A percentile compares a stretch with the other conserved stretches of the same genome.
phyloP scores from a whole-genome alignment of 1,139 yeast genomes.

The Zhuliangozyma parablackwelliae region DNA sequence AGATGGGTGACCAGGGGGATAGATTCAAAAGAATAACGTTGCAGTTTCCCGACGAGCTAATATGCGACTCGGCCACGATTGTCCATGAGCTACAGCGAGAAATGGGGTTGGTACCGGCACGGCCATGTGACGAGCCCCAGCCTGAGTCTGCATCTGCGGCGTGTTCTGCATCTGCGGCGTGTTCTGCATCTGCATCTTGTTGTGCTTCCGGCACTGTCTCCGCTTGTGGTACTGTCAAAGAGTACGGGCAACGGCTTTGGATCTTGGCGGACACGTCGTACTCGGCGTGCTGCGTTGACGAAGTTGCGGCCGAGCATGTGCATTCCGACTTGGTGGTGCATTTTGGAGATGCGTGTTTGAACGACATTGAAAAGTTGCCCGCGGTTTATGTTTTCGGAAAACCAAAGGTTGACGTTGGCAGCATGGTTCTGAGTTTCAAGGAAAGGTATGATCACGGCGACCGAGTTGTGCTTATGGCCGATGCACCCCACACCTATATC shows the following conservation, averaged over 20 bases:
- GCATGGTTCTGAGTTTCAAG: slow-evolving; percentile 31
- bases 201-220: too few relatives aligned
- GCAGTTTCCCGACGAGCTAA: slow-evolving; percentile 83
- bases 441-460: slow-evolving; percentile 25
- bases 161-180: too few relatives aligned
- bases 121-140: neutral
- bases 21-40: slow-evolving; percentile 59
- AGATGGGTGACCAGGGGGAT: too few relatives aligned
- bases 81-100: slow-evolving; percentile 43
- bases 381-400: slow-evolving; percentile 76
- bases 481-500: slow-evolving; percentile 53
- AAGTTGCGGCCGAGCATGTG: slow-evolving; percentile 94
- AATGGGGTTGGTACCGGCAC: neutral
- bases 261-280: slow-evolving; percentile 92
- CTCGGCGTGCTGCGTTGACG: slow-evolving; percentile 94
- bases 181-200: too few relatives aligned
- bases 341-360: slow-evolving; percentile 92
- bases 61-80: slow-evolving; percentile 75
- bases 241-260: slow-evolving; percentile 45
- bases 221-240: neutral
- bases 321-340: slow-evolving; percentile 81
- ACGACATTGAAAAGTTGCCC: slow-evolving; percentile 66
- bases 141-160: too few relatives aligned
- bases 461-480: slow-evolving; percentile 59
- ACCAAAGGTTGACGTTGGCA: slow-evolving; percentile 44